phyloP scores from a whole-genome alignment of 352 stramenopile species.

The Phytophthora palmivora region DNA sequence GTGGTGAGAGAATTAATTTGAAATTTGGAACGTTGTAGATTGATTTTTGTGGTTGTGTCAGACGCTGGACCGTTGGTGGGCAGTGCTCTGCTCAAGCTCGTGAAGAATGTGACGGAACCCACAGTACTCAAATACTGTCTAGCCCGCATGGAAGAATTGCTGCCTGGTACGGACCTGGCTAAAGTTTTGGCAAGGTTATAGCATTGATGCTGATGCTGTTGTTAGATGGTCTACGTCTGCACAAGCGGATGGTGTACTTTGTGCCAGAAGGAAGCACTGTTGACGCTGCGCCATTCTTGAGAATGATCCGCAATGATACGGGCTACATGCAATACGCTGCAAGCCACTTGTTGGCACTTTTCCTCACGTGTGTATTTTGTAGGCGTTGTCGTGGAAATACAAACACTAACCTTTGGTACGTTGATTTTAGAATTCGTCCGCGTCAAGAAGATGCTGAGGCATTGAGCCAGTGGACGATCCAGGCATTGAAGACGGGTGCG shows the following conservation, averaged over 20 bases:
- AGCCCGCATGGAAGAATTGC: conserved; percentile 86
- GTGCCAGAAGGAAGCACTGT: conserved; percentile 75
- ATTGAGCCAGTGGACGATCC: conserved; percentile 80
- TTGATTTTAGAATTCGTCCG: conserved; percentile 62
- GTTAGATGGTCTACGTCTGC: conserved; percentile 77
- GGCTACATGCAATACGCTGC: conserved; percentile 88
- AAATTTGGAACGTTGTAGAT: neutral
- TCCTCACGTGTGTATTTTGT: conserved; percentile 66
- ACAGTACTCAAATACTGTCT: conserved; percentile 89
- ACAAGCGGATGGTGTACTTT: conserved; percentile 84
- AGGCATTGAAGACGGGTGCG: conserved; percentile 71
- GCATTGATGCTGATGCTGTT: conserved; percentile 4
- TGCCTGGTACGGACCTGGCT: conserved; percentile 54
- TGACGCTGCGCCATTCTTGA: conserved; percentile 81
- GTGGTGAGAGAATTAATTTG: conserved; percentile 28
- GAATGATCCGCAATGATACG: conserved; percentile 86
- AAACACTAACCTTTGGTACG: conserved; percentile 8
- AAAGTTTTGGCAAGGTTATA: neutral
- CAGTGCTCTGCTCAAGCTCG: conserved; percentile 77
- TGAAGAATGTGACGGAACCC: conserved; percentile 90
- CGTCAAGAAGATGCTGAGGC: conserved; percentile 83
- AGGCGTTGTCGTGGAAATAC: neutral
- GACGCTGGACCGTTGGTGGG: conserved; percentile 72
- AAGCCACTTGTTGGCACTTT: conserved; percentile 81
- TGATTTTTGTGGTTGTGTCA: conserved; percentile 22